phyloP scores from a whole-genome alignment of 2,329 filamentous ascomycete species.

The Paecilomyces sp. region DNA sequence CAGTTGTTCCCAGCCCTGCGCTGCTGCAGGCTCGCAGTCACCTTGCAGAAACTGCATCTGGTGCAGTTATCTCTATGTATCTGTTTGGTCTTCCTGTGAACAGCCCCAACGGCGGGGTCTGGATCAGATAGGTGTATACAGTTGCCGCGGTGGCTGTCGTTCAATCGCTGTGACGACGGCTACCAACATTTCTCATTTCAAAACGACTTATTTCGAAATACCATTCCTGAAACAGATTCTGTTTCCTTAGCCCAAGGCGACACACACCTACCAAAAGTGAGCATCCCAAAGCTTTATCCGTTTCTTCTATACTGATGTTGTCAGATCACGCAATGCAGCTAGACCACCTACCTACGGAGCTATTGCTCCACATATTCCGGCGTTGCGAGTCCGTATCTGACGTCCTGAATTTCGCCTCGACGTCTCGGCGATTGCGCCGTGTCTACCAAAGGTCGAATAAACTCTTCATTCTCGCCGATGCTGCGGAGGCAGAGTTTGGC shows the following conservation, averaged over 20 bases:
- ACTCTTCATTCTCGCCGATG: constrained; percentile 46
- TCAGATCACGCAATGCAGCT: constrained; percentile 41
- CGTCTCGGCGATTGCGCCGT: constrained; percentile 47
- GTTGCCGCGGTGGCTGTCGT: constrained; percentile 11
- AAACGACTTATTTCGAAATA: background rate
- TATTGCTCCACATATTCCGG: constrained; percentile 50
- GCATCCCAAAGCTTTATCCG: background rate
- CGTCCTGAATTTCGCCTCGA: constrained; percentile 47
- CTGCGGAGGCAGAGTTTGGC: constrained; percentile 50
- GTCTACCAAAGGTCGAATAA: constrained; percentile 49
- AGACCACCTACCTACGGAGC: constrained; percentile 51
- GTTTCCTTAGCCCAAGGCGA: background rate
- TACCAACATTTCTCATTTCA: background rate
- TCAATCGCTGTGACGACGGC: constrained; percentile 10
- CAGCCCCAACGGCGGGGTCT: constrained; percentile 27
- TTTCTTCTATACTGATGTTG: background rate
- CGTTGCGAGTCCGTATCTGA: constrained; percentile 47
- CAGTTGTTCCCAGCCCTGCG: constrained; percentile 10
- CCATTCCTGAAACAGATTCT: background rate
- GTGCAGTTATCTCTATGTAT: constrained; percentile 1
- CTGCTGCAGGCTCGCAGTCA: constrained; percentile 7
- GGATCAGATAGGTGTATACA: constrained; percentile 14
- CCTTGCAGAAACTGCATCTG: constrained; percentile 3
- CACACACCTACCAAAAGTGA: background rate
- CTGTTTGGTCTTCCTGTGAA: constrained; percentile 6